Evolutionary conservation across 805 yeast genomes (phyloP), one percentile per base, ranked within the genome.

Genomic region (Metschnikowia orientalis): DNA sequence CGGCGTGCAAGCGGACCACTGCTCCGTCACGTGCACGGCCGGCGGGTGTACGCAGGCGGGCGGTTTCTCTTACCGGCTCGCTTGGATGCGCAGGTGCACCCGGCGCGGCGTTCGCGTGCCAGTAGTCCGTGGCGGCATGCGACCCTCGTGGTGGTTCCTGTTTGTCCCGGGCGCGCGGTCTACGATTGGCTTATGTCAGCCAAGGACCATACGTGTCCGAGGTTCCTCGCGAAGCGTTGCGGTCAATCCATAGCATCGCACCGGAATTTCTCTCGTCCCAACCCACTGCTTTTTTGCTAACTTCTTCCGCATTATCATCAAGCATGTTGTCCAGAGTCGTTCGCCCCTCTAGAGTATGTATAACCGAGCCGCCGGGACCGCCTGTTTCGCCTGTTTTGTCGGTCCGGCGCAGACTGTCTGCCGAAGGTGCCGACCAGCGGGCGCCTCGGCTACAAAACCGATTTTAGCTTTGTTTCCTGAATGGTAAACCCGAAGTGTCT

Each of bases 341-440:
- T 45, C 67, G 70, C 59, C 54, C 64, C 36, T 48, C 67, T 35
- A 65, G 57, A 55, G 70, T 65, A 63, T 50, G 71, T 64, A 5
- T 6, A 21, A 9, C 26, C 18, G 17, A n/a, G n/a, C n/a, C n/a
- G n/a, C n/a, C n/a, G n/a, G n/a, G n/a, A n/a, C n/a, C n/a, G n/a
- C n/a, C n/a, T n/a, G n/a, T n/a, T n/a, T n/a, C n/a, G n/a, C n/a
- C n/a, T n/a, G n/a, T n/a, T n/a, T n/a, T n/a, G n/a, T n/a, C n/a
- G n/a, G n/a, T n/a, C n/a, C n/a, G n/a, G n/a, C n/a, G n/a, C n/a
- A n/a, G n/a, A n/a, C n/a, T n/a, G n/a, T n/a, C n/a, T n/a, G n/a
- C n/a, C n/a, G n/a, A n/a, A n/a, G n/a, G n/a, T n/a, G n/a, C n/a
- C n/a, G n/a, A n/a, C n/a, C n/a, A n/a, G n/a, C n/a, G n/a, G n/a